A percentile compares a stretch with the other conserved stretches of the same genome.
Conservation (phyloP, 768 basidiomycete species). For the Xerocomus potaroensis region DNA sequence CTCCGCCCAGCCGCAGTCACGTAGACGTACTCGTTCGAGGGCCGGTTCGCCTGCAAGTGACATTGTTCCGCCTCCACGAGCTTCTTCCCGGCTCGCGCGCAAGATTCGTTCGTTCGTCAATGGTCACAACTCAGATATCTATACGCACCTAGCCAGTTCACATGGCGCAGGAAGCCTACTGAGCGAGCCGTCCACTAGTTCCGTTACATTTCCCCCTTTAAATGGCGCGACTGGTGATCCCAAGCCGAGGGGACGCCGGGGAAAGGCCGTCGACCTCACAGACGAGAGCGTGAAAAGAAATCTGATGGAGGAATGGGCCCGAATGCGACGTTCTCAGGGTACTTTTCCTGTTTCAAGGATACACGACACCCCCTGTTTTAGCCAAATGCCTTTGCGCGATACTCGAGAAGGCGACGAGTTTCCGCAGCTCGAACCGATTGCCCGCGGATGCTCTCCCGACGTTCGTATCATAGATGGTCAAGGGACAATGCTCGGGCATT, state of each 20-base stretch:
- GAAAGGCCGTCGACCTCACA: conserved; percentile 11
- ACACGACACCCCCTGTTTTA: conserved; percentile 1
- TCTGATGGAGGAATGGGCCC: conserved; percentile 30
- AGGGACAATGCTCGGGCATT: background rate
- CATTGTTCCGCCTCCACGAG: conserved; percentile 8
- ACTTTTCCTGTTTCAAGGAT: conserved; percentile 12
- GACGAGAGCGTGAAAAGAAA: conserved; percentile 21
- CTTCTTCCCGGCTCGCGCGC: conserved; percentile 19
- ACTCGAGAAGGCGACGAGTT: background rate
- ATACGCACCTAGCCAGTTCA: conserved; percentile 25
- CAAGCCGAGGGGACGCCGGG: conserved; percentile 15
- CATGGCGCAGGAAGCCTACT: conserved; percentile 7
- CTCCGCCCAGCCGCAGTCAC: conserved; percentile 4
- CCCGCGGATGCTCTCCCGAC: background rate
- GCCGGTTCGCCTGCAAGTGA: conserved; percentile 13
- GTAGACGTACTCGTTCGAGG: conserved; percentile 16
- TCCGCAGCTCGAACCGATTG: background rate
- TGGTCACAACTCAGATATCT: conserved; percentile 24
- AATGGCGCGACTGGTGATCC: conserved; percentile 3
- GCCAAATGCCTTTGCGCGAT: background rate
- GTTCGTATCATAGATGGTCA: background rate
- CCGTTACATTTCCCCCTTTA: conserved; percentile 3
- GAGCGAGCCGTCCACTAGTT: conserved; percentile 1
- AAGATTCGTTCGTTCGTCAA: conserved; percentile 15
- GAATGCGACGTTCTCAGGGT: conserved; percentile 28